phyloP scores from a whole-genome alignment of 2,329 filamentous ascomycete genomes.

The Hypomyces rosellus region DNA sequence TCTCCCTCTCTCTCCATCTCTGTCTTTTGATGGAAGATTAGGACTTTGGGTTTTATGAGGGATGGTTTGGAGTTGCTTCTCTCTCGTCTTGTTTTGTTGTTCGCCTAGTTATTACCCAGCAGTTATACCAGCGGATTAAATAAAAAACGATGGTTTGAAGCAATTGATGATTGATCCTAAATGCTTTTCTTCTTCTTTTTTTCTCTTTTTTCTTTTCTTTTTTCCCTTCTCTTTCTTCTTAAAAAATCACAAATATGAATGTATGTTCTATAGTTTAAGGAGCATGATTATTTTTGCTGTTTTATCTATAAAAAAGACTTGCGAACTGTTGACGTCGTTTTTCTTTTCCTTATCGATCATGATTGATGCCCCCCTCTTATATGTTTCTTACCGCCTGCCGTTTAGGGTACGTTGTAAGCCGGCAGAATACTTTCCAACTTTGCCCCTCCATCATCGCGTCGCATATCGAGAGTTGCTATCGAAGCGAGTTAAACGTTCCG shows the following conservation, averaged over 20 bases:
- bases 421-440: slow-evolving; percentile 1
- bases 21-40: background rate
- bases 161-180: no score
- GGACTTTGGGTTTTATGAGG: background rate
- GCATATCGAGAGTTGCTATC: background rate
- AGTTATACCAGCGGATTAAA: background rate
- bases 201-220: no score
- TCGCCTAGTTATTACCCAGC: background rate
- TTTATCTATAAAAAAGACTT: no score
- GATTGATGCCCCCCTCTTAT: no score
- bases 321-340: no score
- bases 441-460: slow-evolving; percentile 18
- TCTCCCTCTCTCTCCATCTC: slow-evolving; percentile 4
- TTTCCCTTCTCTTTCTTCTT: no score
- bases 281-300: no score
- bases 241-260: no score
- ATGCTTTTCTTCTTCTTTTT: no score
- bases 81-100: background rate
- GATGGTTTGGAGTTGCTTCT: background rate
- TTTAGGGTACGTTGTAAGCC: slow-evolving; percentile 8
- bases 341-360: no score
- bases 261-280: no score
- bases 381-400: slow-evolving; percentile 16
- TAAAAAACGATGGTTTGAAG: background rate
- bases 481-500: no score